Conservation (phyloP, 2,329 filamentous ascomycete genomes). For the Penicillium oxalicum region DNA sequence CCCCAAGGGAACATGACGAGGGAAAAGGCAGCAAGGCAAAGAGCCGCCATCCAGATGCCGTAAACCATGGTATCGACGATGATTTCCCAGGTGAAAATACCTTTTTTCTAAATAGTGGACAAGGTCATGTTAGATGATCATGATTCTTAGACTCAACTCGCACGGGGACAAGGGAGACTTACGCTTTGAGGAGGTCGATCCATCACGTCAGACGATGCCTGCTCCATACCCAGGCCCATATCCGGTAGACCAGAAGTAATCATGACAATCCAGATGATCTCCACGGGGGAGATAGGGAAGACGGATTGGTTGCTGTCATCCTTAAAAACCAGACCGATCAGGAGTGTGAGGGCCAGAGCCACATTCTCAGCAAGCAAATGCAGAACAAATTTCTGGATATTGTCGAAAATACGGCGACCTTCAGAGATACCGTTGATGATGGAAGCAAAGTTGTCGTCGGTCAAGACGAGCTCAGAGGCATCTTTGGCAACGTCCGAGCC, state of each 20-base stretch:
- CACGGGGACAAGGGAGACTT: conserved; percentile 6
- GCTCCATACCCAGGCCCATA: conserved; percentile 78
- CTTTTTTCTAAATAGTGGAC: conserved; percentile 42
- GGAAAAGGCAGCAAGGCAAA: conserved; percentile 59
- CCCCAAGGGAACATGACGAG: conserved; percentile 60
- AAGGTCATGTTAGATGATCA: not conserved
- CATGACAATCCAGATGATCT: conserved; percentile 95
- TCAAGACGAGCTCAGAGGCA: conserved; percentile 60
- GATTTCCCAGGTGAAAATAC: conserved; percentile 73
- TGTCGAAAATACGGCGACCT: conserved; percentile 80
- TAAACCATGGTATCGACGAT: conserved; percentile 75
- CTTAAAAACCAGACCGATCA: conserved; percentile 77
- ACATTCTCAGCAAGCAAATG: conserved; percentile 77
- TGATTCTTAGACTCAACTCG: too few relatives aligned
- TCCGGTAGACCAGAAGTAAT: conserved; percentile 81
- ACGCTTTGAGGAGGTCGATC: conserved; percentile 64
- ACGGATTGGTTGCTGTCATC: conserved; percentile 67
- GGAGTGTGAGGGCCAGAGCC: conserved; percentile 72
- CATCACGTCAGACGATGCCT: conserved; percentile 71
- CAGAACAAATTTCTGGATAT: conserved; percentile 82
- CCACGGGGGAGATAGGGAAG: conserved; percentile 76
- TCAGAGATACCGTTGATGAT: conserved; percentile 80
- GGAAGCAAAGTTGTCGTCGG: conserved; percentile 81
- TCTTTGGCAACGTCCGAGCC: conserved; percentile 78
- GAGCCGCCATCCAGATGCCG: conserved; percentile 68